phyloP scores from a whole-genome alignment of 495 filamentous ascomycete genomes.

The Tuber calosporum region DNA sequence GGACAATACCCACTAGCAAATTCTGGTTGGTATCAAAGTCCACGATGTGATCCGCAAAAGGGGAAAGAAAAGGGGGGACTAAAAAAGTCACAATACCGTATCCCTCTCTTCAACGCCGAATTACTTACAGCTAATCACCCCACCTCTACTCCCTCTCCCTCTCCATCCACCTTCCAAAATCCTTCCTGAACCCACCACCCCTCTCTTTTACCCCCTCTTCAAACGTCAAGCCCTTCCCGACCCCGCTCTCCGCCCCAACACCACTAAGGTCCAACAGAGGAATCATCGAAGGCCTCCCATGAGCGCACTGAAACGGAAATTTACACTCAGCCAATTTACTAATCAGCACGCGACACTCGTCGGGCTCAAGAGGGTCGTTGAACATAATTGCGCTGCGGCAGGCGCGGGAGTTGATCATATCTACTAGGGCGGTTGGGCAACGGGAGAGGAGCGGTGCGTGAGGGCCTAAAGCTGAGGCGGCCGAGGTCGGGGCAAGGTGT shows the following conservation, averaged over 20 bases:
- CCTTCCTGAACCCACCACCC: conserved; percentile 14
- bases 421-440: conserved; percentile 55
- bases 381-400: conserved; percentile 96
- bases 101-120: neutral
- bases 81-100: conserved; percentile 12
- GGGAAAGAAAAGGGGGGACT: neutral
- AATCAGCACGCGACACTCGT: conserved; percentile 62
- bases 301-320: conserved; percentile 91
- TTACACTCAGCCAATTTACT: conserved; percentile 56
- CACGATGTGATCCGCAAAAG: neutral
- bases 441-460: neutral
- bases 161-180: conserved; percentile 26
- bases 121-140: neutral
- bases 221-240: conserved; percentile 11
- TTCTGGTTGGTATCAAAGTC: neutral
- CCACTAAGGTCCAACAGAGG: conserved; percentile 54
- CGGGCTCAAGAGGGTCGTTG: conserved; percentile 63
- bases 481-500: neutral
- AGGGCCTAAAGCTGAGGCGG: neutral
- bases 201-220: neutral
- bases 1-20: conserved; percentile 5
- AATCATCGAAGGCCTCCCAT: conserved; percentile 72
- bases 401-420: conserved; percentile 81
- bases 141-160: neutral
- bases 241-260: neutral